Percentiles rank a stretch among this genome's conserved stretches.
Evolutionary conservation across 345 rosid genomes (phyloP).

Genomic region (Kandelia obovata): DNA sequence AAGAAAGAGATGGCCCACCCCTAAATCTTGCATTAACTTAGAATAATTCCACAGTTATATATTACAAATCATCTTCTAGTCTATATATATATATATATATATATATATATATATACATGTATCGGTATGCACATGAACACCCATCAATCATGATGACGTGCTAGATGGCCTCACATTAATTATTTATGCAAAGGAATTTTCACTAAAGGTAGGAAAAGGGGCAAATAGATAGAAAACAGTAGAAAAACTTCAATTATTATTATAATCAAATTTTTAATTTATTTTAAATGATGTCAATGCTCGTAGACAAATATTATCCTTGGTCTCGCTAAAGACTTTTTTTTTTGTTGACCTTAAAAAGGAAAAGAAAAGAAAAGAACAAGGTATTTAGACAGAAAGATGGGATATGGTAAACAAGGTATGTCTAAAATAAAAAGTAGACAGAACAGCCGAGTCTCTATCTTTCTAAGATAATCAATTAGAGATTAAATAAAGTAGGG

Average conservation of each 20-base stretch:
- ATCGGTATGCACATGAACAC: constrained; percentile 11
- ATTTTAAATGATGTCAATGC: too few relatives aligned
- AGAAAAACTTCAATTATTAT: neutral
- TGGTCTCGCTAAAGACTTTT: constrained; percentile 1
- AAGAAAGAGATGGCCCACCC: too few relatives aligned
- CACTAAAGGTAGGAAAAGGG: constrained; percentile 6
- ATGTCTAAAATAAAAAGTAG: neutral
- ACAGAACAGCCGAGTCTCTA: neutral
- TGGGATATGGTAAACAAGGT: constrained; percentile 15
- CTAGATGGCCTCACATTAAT: neutral
- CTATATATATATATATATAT: neutral
- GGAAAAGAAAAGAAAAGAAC: too few relatives aligned
- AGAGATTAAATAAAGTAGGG: neutral
- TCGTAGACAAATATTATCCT: too few relatives aligned
- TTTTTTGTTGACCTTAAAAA: neutral
- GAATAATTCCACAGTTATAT: too few relatives aligned
- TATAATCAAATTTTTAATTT: neutral
- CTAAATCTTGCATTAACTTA: too few relatives aligned
- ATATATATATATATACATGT: too few relatives aligned
- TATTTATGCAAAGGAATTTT: constrained; percentile 10
- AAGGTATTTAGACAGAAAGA: neutral
- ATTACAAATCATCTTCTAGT: constrained; percentile 2
- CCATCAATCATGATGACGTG: neutral
- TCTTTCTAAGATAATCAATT: neutral
- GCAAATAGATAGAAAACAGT: neutral